phyloP scores from a whole-genome alignment of 345 rosid species.

The Salix udensis region DNA sequence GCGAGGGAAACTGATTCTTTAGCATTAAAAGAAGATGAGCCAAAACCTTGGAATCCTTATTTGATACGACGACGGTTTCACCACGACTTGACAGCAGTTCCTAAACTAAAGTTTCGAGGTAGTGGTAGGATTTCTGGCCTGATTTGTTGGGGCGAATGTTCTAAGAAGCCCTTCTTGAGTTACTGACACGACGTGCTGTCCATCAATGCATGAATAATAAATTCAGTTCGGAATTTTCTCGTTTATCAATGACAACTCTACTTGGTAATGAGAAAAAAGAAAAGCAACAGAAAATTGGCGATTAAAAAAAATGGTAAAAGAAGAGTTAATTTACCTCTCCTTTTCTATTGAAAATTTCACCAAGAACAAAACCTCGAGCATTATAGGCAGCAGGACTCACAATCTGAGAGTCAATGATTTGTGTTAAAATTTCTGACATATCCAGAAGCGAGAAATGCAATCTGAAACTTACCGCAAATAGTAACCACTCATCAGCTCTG shows the following conservation, averaged over 20 bases:
- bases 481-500: slow-evolving; percentile 93
- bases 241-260: no score
- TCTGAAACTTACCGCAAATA: slow-evolving; percentile 57
- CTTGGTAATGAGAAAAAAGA: background rate
- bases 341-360: slow-evolving; percentile 66
- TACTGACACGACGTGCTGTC: slow-evolving; percentile 70
- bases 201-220: background rate
- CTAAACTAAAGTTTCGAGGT: slow-evolving; percentile 54
- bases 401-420: slow-evolving; percentile 36
- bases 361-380: slow-evolving; percentile 73
- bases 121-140: slow-evolving; percentile 7
- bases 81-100: background rate
- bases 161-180: slow-evolving; percentile 83
- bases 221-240: background rate
- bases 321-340: slow-evolving; percentile 60
- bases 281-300: background rate
- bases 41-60: background rate
- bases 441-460: background rate
- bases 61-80: background rate
- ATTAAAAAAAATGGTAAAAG: background rate
- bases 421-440: background rate
- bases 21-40: background rate
- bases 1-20: no score
- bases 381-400: slow-evolving; percentile 54
- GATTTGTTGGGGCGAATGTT: slow-evolving; percentile 35